A percentile compares a stretch with the other conserved stretches of the same genome.
These are phyloP conservation scores for Huntiella decipiens DNA, from an alignment of 2,329 filamentous ascomycete genomes.

Conservation along the genomic window DNA sequence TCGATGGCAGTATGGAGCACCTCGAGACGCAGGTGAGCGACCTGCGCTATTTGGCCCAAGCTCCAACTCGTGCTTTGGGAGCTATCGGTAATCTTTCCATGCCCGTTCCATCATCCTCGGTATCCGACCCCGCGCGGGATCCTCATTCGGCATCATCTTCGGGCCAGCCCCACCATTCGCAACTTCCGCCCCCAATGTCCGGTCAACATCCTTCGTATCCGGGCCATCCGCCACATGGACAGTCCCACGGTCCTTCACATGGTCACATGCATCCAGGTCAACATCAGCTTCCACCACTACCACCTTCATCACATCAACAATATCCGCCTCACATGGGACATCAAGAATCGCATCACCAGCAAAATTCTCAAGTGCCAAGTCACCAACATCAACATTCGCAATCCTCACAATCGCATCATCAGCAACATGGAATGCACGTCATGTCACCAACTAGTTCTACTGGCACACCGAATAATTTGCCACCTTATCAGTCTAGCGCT, in stretches of 20 bases:
- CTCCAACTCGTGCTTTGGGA: constrained; percentile 18
- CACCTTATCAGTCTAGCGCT: constrained; percentile 2
- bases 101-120: constrained; percentile 19
- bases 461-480: background rate
- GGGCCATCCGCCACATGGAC: background rate
- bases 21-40: constrained; percentile 35
- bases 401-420: background rate
- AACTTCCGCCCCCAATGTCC: constrained; percentile 13
- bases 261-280: background rate
- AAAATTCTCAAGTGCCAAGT: background rate
- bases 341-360: constrained; percentile 3
- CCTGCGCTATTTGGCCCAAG: constrained; percentile 30
- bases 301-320: background rate
- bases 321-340: background rate
- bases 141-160: constrained; percentile 10
- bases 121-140: constrained; percentile 32
- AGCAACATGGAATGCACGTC: constrained; percentile 1
- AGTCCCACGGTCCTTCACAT: background rate
- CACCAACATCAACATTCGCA: background rate
- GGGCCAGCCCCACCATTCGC: constrained; percentile 17
- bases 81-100: constrained; percentile 12
- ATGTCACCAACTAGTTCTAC: constrained; percentile 2
- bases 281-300: constrained; percentile 2
- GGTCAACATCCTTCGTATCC: constrained; percentile 6
- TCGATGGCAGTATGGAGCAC: constrained; percentile 27